Conservation (phyloP, 202 grass and related monocot genomes). For the Cymbopogon flexuosus region DNA sequence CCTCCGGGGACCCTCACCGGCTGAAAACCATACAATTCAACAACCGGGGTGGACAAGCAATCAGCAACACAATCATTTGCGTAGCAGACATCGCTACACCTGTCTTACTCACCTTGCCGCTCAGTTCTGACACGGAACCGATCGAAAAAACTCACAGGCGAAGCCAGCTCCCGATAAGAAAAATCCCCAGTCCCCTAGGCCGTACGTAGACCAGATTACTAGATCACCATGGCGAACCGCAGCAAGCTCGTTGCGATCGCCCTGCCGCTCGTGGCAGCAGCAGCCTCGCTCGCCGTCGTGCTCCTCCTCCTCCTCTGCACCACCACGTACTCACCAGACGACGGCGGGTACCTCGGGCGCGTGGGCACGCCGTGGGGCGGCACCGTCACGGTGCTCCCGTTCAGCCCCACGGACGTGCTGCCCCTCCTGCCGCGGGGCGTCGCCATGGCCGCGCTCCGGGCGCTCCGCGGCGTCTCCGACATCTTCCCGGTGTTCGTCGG, state of each 20-base stretch:
- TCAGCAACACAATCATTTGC: constrained; percentile 8
- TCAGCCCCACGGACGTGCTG: constrained; percentile 61
- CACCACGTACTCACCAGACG: background rate
- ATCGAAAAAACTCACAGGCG: background rate
- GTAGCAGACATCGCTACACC: background rate
- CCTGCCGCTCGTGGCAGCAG: constrained; percentile 1
- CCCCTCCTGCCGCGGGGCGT: constrained; percentile 59
- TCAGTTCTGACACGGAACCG: constrained; percentile 35
- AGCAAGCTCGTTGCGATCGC: background rate
- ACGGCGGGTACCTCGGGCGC: background rate
- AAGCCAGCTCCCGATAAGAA: constrained; percentile 16
- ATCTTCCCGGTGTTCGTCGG: constrained; percentile 72
- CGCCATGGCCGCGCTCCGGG: constrained; percentile 49
- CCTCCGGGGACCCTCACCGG: too few relatives aligned
- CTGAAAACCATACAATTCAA: constrained; percentile 18
- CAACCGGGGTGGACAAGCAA: background rate
- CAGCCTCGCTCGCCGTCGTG: constrained; percentile 12
- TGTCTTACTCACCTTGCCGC: background rate
- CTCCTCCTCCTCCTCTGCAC: constrained; percentile 23
- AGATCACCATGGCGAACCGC: constrained; percentile 19
- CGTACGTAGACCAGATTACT: background rate
- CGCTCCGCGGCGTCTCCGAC: constrained; percentile 48
- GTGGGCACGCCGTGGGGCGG: background rate
- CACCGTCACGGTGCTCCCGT: constrained; percentile 27
- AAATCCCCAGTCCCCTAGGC: background rate